phyloP scores from a whole-genome alignment of 1,284 basidiomycete species.

The Apiotrichum montevideense region DNA sequence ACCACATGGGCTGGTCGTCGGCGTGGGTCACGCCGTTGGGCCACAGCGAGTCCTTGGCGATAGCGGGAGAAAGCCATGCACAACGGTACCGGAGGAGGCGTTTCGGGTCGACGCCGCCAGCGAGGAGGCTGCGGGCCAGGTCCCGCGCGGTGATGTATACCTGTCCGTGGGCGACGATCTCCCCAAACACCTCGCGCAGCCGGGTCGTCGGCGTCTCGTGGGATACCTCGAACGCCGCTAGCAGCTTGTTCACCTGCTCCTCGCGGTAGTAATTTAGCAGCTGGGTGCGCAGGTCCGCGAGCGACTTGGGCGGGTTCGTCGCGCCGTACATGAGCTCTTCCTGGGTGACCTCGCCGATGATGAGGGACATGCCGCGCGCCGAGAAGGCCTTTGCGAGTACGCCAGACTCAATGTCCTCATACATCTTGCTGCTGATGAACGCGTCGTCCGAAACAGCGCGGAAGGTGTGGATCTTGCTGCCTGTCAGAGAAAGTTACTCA shows the following conservation, averaged over 20 bases:
- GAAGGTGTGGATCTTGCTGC: conserved; percentile 23
- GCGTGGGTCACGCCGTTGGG: conserved; percentile 17
- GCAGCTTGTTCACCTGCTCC: conserved; percentile 15
- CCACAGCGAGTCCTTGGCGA: background rate
- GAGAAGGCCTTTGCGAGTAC: conserved; percentile 17
- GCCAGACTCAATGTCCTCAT: conserved; percentile 13
- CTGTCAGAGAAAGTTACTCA: background rate
- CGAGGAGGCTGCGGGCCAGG: conserved; percentile 16
- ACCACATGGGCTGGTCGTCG: conserved; percentile 24
- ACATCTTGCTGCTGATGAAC: conserved; percentile 19
- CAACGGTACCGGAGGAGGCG: conserved; percentile 20
- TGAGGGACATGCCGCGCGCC: conserved; percentile 18
- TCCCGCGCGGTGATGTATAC: conserved; percentile 19
- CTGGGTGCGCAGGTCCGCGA: conserved; percentile 14
- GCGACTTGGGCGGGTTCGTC: conserved; percentile 20
- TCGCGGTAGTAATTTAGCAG: conserved; percentile 23
- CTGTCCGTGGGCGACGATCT: conserved; percentile 23
- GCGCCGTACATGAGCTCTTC: conserved; percentile 25
- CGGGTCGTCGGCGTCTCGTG: background rate
- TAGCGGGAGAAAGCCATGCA: conserved; percentile 9
- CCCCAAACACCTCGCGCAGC: conserved; percentile 15
- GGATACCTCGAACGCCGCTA: background rate
- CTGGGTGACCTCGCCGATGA: conserved; percentile 23
- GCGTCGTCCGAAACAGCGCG: conserved; percentile 23
- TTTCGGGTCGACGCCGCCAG: conserved; percentile 12